Base-by-base conservation (phyloP, 371 early-diverging fungal species). In the Mucor indicus region DNA sequence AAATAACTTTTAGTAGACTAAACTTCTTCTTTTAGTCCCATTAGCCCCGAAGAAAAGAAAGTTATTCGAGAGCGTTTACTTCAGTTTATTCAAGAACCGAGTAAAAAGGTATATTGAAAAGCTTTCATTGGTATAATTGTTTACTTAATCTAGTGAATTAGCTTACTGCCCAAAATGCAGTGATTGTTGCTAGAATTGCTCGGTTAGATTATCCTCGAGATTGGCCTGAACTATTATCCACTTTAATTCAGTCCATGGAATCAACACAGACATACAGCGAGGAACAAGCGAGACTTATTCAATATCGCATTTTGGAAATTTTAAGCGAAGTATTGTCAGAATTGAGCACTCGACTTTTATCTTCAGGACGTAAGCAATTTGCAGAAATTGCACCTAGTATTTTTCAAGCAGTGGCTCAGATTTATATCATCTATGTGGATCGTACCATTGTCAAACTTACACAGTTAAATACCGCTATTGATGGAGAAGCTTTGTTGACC, bases 151-250 rank as follows among this genome's bases (percentile, higher is more conserved):
- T 35, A 6, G 8, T 13, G 16, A 12, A 12, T 24, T 62, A 89
- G 86, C 73, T 91, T n/a, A 81, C 86, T 23, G 68, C 77, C 9
- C 87, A 85, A 38, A 86, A 85, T 57, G 83, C 86, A n/a, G 81
- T 90, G 1, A 69, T 85, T 43, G 76, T 80, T 3, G 67, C 92
- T 32, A 85, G 89, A 53, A 86, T 93, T 52, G 89, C 91, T 10
- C 67, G 91, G 33, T 40, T 85, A 25, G 93, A 93, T 64, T 91
- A 74, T 62, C 93, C 93, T 10, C 60, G 72, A 51, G 87, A 91
- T 52, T 93, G 93, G 90, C 90, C 90, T 0, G 84, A 89, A 40
- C 59, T 90, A 35, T 50, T 90, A 44, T 67, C 81, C 16, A 66
- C 60, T 10, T 61, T 93, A 1, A 52, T 90, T 21, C 73, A 71